Percentiles rank a stretch among this genome's conserved stretches.
phyloP scores from a whole-genome alignment of 805 yeast species.

The Groenewaldozyma salmanticensis region DNA sequence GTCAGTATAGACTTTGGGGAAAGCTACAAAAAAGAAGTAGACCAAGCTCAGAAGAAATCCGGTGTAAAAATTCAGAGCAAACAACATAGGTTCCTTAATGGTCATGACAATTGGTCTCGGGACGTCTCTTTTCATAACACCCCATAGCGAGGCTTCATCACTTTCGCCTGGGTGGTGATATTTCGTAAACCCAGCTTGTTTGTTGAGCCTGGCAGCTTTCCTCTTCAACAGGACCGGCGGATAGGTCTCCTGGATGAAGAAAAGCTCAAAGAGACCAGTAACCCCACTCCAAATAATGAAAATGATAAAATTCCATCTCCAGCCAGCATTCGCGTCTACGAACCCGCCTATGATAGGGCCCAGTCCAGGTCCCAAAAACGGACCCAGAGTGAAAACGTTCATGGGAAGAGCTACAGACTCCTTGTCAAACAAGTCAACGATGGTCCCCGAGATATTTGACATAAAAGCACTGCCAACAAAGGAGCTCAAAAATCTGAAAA shows the following conservation, averaged over 20 bases:
- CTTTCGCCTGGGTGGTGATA: constrained; percentile 36
- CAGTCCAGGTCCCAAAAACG: constrained; percentile 67
- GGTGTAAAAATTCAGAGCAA: constrained; percentile 43
- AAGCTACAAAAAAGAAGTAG: constrained; percentile 51
- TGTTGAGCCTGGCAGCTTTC: constrained; percentile 54
- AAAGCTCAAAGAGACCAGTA: constrained; percentile 38
- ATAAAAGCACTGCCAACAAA: constrained; percentile 72
- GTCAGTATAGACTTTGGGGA: constrained; percentile 43
- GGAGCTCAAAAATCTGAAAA: constrained; percentile 67
- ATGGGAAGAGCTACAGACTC: constrained; percentile 62
- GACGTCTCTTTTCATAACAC: constrained; percentile 28
- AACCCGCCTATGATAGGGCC: constrained; percentile 60
- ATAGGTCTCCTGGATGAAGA: constrained; percentile 55
- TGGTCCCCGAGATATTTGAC: constrained; percentile 78
- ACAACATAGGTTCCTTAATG: constrained; percentile 45
- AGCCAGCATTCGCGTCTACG: constrained; percentile 46
- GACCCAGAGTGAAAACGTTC: constrained; percentile 69
- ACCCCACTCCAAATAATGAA: constrained; percentile 53
- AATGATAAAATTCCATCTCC: constrained; percentile 66
- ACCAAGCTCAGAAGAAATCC: constrained; percentile 49
- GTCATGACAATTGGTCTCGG: constrained; percentile 44
- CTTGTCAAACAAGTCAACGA: constrained; percentile 65
- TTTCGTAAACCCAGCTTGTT: constrained; percentile 28
- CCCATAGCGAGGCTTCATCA: constrained; percentile 3
- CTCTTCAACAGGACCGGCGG: constrained; percentile 69